A percentile compares a stretch with the other conserved stretches of the same genome.
These are phyloP conservation scores for Populus simonii DNA, from an alignment of 345 rosid genomes.

Conservation along the genomic window DNA sequence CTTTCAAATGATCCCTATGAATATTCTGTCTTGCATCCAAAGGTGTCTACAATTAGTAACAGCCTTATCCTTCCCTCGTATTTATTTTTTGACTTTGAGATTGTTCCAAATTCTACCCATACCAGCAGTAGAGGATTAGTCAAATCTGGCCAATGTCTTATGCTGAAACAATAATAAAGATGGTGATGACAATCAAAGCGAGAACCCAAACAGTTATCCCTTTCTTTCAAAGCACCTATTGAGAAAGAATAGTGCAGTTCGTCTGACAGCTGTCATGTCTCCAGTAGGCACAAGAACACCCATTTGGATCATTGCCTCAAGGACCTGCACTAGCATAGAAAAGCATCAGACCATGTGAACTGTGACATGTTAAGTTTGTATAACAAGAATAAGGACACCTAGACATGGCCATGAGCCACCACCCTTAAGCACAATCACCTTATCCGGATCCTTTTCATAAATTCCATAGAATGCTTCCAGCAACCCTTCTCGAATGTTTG, in stretches of 20 bases:
- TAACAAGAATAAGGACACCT: conserved; percentile 4
- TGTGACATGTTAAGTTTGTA: background rate
- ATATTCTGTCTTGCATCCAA: background rate
- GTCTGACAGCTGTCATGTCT: conserved; percentile 89
- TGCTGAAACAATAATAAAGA: background rate
- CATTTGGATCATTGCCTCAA: conserved; percentile 96
- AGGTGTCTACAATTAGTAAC: background rate
- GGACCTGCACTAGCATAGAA: conserved; percentile 48
- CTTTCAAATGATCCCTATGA: background rate
- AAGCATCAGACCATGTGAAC: conserved; percentile 5
- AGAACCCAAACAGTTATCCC: background rate
- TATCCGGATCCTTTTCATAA: conserved; percentile 93
- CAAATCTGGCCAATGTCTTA: background rate
- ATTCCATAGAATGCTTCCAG: conserved; percentile 85
- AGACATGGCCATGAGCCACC: conserved; percentile 3
- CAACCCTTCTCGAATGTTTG: conserved; percentile 91
- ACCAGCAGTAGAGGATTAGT: background rate
- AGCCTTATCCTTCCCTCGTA: background rate
- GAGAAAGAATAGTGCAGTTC: conserved; percentile 93
- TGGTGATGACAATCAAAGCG: background rate
- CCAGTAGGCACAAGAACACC: conserved; percentile 99
- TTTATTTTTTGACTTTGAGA: background rate
- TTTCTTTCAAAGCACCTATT: conserved; percentile 53
- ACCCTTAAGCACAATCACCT: conserved; percentile 44
- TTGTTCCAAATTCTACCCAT: background rate